Base-by-base conservation (phyloP, 2,329 filamentous ascomycete genomes). In the Phyllachora maydis region DNA sequence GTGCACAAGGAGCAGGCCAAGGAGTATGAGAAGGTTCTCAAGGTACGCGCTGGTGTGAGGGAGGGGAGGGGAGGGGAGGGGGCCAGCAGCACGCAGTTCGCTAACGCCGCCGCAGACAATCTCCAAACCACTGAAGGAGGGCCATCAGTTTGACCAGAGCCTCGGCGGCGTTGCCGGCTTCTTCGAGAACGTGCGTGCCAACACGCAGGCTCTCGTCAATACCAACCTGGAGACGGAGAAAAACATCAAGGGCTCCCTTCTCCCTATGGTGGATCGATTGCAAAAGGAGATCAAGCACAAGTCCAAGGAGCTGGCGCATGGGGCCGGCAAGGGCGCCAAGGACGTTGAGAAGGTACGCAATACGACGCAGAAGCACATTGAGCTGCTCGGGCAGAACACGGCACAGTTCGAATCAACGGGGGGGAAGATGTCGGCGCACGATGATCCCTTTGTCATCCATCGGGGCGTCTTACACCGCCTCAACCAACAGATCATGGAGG, bases 201-300 rank as follows among this genome's bases (percentile, higher is more conserved):
- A 95, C 50, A 93, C 85, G 4, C 78, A 91, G 62, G 77, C 74
- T 21, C 65, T 95, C 39, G 68, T 82, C 39, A 91, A 88, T 48
- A 73, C 77, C 41, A 85, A 93, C 46, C 54, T 73, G 37, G 85
- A 95, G 46, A 92, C 83, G 5, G 82, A 88, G 37, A 88, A 88
- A 57, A 78, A 70, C 36, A 62, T 98, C 35, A 91, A 85, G 50
- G 73, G 71, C 29, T 71, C 72, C 9, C 76, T 95, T 15, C 59
- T 92, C 11, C 88, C 85, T 18, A 72, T 85, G 32, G 72, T 98
- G 41, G 79, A 90, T 38, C 75, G 82, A 24, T 59, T 98, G 23
- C 83, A 95, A 54, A 73, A 79, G 45, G 88, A 95, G 47, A 88
- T 98, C 58, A 98, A 95, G 63, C 71, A 76, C 54, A 95, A 95